Base-by-base conservation (phyloP, 768 basidiomycete genomes). In the Hortiboletus flavorubellus region DNA sequence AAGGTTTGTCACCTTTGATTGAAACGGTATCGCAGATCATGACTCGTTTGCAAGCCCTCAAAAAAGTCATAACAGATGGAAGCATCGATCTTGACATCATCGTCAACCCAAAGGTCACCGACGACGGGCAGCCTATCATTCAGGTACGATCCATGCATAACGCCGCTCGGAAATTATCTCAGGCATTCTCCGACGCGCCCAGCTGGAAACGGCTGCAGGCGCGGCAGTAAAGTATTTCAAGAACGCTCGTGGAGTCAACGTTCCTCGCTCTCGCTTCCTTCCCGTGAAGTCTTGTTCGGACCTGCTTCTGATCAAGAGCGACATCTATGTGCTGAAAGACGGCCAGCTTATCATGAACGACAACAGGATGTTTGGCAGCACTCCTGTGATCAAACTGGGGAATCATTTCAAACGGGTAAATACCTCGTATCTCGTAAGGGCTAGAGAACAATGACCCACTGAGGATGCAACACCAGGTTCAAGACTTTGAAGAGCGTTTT, bases 371-470 rank as follows among this genome's bases (percentile, higher is more conserved):
- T 93, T 94, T 66, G 83, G 81, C 65, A 89, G 83, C 18, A 87
- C 91, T 29, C 96, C 94, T n/a, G 93, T 96, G 46, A 91, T 98
- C 80, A 97, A 97, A 78, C 83, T 97, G 46, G 93, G 94, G 43
- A 92, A 94, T 72, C 89, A 91, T 70, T 97, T 98, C 84, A 97
- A 95, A 81, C 95, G 92, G 83, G 89, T 91, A 52, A 45, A 16
- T 23, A 40, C n/a, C 29, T 11, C 8, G 4, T 10, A 38, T 56
- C 29, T 31, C 12, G 50, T n/a, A 38, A 39, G 51, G 23, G 33
- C 9, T 18, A 45, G 18, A 15, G 4, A 26, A 46, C 35, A 23
- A 14, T 29, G 30, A 43, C 30, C 14, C 14, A 46, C 42, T 40
- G 29, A 18, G 26, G 9, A 39, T 46, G 41, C 39, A 4, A n/a